Conservation (phyloP, 306 rosid genomes). For the Cotoneaster glaucophyllus region DNA sequence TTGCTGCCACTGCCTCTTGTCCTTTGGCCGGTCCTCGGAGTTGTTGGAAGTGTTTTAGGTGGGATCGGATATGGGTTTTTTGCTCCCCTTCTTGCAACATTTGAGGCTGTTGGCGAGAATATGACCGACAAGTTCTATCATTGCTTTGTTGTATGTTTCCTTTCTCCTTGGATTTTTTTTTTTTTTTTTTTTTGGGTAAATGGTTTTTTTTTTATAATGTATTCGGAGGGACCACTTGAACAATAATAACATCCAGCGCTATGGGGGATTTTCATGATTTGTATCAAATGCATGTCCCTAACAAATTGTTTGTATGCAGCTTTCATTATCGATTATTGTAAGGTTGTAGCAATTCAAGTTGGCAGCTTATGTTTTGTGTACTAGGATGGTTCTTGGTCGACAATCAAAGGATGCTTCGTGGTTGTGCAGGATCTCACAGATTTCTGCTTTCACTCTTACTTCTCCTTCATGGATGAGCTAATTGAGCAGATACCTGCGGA, state of each 20-base stretch:
- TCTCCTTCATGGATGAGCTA: conserved; percentile 82
- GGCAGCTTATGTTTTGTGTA: neutral
- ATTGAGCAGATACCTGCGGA: conserved; percentile 45
- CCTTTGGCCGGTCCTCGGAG: conserved; percentile 54
- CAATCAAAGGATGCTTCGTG: conserved; percentile 53
- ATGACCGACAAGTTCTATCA: conserved; percentile 43
- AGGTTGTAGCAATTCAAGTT: neutral
- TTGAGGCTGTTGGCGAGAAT: conserved; percentile 59
- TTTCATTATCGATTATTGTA: neutral
- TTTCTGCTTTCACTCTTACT: conserved; percentile 76
- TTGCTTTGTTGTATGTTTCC: conserved; percentile 51
- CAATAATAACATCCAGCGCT: neutral
- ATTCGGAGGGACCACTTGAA: neutral
- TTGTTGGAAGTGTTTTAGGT: conserved; percentile 59
- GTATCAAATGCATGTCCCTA: neutral
- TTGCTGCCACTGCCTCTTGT: conserved; percentile 56
- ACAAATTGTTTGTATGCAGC: neutral
- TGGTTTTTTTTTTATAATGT: neutral
- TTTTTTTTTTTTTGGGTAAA: neutral
- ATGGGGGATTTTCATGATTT: neutral
- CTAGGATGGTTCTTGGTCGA: conserved; percentile 72
- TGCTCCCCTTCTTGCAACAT: conserved; percentile 67
- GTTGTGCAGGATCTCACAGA: conserved; percentile 66
- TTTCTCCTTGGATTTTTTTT: conserved; percentile 4
- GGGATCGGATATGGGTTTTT: conserved; percentile 80